These are phyloP conservation scores for Eragrostis tef DNA, from an alignment of 202 grass and related monocot species.

Conservation along the genomic window DNA sequence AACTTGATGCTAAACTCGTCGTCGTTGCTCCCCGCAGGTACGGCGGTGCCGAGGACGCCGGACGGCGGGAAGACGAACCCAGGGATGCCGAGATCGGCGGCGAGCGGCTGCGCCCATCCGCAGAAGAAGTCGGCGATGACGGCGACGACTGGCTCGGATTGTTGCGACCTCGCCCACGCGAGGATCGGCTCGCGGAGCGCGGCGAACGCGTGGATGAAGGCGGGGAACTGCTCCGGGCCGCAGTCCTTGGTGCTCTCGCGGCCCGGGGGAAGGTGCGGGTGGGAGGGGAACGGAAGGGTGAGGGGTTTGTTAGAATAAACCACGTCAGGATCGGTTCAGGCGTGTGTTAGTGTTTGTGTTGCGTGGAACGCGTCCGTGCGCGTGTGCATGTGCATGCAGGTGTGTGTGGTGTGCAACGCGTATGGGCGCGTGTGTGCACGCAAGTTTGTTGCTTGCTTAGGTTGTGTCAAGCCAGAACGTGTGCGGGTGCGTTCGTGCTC, in stretches of 20 bases:
- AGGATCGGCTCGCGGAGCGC: slow-evolving; percentile 52
- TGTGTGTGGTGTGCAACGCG: too few relatives aligned
- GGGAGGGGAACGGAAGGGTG: slow-evolving; percentile 55
- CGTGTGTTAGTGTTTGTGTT: too few relatives aligned
- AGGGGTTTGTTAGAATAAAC: slow-evolving; percentile 30
- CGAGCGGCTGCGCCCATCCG: slow-evolving; percentile 58
- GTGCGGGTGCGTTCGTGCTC: too few relatives aligned
- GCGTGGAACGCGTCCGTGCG: too few relatives aligned
- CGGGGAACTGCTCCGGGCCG: slow-evolving; percentile 1
- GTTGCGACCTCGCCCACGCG: slow-evolving; percentile 45
- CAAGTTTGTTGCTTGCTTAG: too few relatives aligned
- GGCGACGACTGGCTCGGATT: slow-evolving; percentile 35
- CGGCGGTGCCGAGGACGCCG: slow-evolving; percentile 46
- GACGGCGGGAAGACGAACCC: slow-evolving; percentile 66
- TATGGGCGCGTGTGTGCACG: too few relatives aligned
- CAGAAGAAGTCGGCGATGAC: slow-evolving; percentile 67
- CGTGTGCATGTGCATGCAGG: too few relatives aligned
- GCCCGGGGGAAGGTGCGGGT: slow-evolving; percentile 54
- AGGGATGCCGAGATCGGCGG: slow-evolving; percentile 51
- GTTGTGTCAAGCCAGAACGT: too few relatives aligned
- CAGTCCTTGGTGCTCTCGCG: slow-evolving; percentile 61
- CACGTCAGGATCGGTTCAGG: too few relatives aligned
- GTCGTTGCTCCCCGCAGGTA: slow-evolving; percentile 28
- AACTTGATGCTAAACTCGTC: slow-evolving; percentile 42
- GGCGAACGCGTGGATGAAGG: slow-evolving; percentile 56